Evolutionary conservation across 2,329 filamentous ascomycete species (phyloP), one percentile per base, ranked within the genome.

Genomic region (Claviceps monticola): DNA sequence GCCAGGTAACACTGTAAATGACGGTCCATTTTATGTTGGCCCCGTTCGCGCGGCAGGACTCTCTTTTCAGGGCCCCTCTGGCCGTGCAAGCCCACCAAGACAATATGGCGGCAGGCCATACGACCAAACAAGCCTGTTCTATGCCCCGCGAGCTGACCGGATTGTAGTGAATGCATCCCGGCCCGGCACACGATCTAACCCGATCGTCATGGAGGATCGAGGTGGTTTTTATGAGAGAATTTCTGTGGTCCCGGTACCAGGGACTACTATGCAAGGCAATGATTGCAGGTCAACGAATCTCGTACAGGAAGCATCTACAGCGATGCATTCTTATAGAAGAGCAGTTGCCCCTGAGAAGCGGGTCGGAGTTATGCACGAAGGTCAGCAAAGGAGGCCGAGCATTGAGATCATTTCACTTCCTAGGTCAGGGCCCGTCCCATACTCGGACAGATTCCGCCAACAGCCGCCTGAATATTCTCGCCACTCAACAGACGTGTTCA

Each of bases 201-300:
- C 64, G 17, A 61, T 69, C 46, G 50, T 68, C 56, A 70, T 71
- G 67, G 66, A 70, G 55, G 66, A 70, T 56, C 62, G 66, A 34
- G 66, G 66, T 51, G 65, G 66, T 16, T 68, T 68, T 50, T 66
- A 59, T 54, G 67, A 67, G 55, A 65, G 63, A 52, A 59, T 68
- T 38, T 54, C 50, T 23, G 9, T 51, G 29, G 34, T 38, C 2
- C 42, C 34, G 23, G 48, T 51, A 21, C 39, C 50, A 43, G 50
- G 19, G 29, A 8, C 8, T 23, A 21, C 37, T 8, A 17, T 42
- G n/a, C 50, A 50, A 29, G 26, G 26, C 17, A 19, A 50, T 39
- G 46, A 50, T n/a, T 13, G n/a, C 19, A 21, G 37, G 16, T 39
- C n/a, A 11, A 8, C 42, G 14, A 9, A 37, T 11, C 17, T 43